phyloP scores from a whole-genome alignment of 495 filamentous ascomycete species.

The Penicillium malachiteum region DNA sequence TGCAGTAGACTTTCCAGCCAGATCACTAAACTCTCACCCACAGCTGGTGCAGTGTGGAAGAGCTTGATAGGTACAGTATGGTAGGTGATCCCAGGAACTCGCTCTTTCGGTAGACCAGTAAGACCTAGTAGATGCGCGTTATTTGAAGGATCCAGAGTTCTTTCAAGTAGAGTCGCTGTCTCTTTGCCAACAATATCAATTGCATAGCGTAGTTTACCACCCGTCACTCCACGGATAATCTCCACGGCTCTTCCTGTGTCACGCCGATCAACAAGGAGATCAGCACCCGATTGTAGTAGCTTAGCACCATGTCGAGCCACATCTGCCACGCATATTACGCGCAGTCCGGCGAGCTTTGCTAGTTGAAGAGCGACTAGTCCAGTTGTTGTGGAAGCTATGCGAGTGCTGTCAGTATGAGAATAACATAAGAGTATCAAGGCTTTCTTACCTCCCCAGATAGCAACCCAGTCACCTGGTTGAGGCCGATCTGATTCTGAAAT shows the following conservation, averaged over 20 bases:
- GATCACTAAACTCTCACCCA: conserved; percentile 54
- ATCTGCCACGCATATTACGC: conserved; percentile 59
- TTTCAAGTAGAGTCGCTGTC: conserved; percentile 50
- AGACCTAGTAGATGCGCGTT: conserved; percentile 61
- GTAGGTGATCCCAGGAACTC: conserved; percentile 41
- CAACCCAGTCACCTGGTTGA: conserved; percentile 60
- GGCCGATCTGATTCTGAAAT: conserved; percentile 43
- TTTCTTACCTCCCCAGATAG: conserved; percentile 64
- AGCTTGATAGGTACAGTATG: conserved; percentile 69
- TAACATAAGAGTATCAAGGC: background rate
- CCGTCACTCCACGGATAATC: conserved; percentile 56
- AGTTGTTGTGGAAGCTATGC: conserved; percentile 56
- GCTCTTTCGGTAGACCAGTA: conserved; percentile 58
- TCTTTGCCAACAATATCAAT: conserved; percentile 63
- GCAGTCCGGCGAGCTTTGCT: conserved; percentile 57
- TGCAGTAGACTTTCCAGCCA: conserved; percentile 62
- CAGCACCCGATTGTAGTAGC: conserved; percentile 50
- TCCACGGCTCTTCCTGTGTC: conserved; percentile 57
- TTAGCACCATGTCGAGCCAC: conserved; percentile 58
- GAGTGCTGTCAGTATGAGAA: background rate
- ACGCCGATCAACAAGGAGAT: conserved; percentile 62
- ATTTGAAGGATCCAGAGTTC: conserved; percentile 37
- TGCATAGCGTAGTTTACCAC: conserved; percentile 56
- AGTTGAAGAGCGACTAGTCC: conserved; percentile 60
- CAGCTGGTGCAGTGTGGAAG: conserved; percentile 58